Evolutionary conservation across 2,329 filamentous ascomycete species (phyloP).

Genomic region (Ophiostoma piceae): DNA sequence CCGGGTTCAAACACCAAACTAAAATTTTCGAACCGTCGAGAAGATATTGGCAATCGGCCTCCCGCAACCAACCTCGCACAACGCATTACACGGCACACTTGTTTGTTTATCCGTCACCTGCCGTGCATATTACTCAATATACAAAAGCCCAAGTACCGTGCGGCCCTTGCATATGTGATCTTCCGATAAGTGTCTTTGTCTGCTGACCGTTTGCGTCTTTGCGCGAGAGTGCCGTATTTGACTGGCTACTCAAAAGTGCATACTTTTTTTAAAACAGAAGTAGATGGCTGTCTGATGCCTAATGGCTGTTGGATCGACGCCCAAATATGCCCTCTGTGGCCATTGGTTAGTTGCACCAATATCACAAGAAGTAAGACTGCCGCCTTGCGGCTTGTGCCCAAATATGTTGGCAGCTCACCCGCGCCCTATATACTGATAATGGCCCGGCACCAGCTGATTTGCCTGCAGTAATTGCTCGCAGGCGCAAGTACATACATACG

Average conservation of each 20-base stretch:
- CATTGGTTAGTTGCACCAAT: not conserved
- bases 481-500: constrained; percentile 23
- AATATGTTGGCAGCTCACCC: not conserved
- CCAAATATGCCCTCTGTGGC: not conserved
- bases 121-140: not conserved
- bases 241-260: not conserved
- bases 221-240: not conserved
- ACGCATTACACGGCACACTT: not conserved
- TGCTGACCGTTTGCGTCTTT: not conserved
- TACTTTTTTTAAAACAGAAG: not conserved
- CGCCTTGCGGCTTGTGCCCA: not conserved
- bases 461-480: constrained; percentile 16
- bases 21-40: not conserved
- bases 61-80: not conserved
- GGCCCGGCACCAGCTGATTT: not conserved
- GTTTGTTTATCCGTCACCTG: not conserved
- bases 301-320: not conserved
- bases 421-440: not conserved
- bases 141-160: not conserved
- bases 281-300: not conserved
- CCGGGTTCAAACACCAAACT: not conserved
- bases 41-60: not conserved
- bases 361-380: not conserved
- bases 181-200: not conserved
- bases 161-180: not conserved